Base-by-base conservation (phyloP, 768 basidiomycete genomes). In the Leccinum barrowsii region DNA sequence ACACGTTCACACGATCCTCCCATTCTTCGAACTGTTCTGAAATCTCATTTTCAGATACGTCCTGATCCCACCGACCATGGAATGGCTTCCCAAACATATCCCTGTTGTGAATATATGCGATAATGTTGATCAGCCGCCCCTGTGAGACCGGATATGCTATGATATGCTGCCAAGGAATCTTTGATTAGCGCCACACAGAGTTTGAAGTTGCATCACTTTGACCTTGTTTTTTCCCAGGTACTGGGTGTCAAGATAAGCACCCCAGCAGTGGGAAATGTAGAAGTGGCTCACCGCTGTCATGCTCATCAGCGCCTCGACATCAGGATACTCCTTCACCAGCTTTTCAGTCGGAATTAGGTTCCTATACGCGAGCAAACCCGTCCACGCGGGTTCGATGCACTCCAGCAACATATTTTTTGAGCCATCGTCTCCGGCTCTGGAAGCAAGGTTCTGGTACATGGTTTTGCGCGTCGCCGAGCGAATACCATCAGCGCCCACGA, bases 401-500 rank as follows among this genome's bases (percentile, higher is more conserved):
- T 60, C 57, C 13, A 62, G 35, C 15, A 71, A 46, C 46, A 15
- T 49, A 21, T 59, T 57, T 44, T 37, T 52, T 15, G 48, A 60
- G 7, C 49, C 48, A 7, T 60, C 57, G 13, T 63, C 56, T 42
- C 2, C 17, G 7, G 32, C 15, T 12, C 40, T 48, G 7, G 60
- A 60, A 26, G 63, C 67, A 4, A 68, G 49, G 1, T 54, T 52
- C 47, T 56, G 35, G 28, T 71, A 67, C 63, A 77, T 67, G 13
- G 59, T 61, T 28, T 50, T 63, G 40, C 76, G 70, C 7, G 70
- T 66, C 24, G 63, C 67, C 1, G 79, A 80, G 21, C 67, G 75
- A 56, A 80, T 68, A 2, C 80, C 80, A 57, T 81, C 80, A 5
- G 75, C 70, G 1, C 76, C 79, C 7, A 80, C 61, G 34, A 82